Percentiles rank a stretch among this genome's conserved stretches.
phyloP scores from a whole-genome alignment of 1,284 basidiomycete genomes.

The Hemileia vastatrix region DNA sequence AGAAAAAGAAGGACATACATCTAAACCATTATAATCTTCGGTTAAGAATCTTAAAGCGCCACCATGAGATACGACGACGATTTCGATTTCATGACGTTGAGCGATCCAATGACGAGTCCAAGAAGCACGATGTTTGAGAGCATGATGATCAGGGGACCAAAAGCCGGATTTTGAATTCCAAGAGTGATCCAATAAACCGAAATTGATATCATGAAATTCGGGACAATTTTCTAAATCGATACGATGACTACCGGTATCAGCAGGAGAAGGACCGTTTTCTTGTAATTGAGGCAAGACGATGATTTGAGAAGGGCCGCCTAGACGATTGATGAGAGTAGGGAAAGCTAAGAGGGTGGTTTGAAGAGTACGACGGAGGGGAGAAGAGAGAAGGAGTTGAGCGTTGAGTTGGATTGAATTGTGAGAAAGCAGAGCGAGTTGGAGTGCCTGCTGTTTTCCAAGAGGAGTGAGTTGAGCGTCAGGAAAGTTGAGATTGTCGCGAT shows the following conservation, averaged over 20 bases:
- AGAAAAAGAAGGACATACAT: slow-evolving; percentile 6
- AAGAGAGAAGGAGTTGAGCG: slow-evolving; percentile 12
- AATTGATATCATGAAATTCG: slow-evolving; percentile 19
- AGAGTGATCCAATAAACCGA: slow-evolving; percentile 4
- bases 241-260: slow-evolving; percentile 19
- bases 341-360: slow-evolving; percentile 13
- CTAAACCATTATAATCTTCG: slow-evolving; percentile 13
- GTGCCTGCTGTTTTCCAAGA: slow-evolving; percentile 13
- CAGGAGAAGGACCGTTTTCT: slow-evolving; percentile 13
- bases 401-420: not conserved
- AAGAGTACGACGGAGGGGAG: slow-evolving; percentile 11
- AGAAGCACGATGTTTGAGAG: slow-evolving; percentile 10
- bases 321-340: not conserved
- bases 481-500: slow-evolving; percentile 20
- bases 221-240: not conserved
- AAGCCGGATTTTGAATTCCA: slow-evolving; percentile 22
- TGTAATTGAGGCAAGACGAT: slow-evolving; percentile 11
- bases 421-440: not conserved
- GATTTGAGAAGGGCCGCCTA: slow-evolving; percentile 15
- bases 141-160: slow-evolving; percentile 8
- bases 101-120: slow-evolving; percentile 19
- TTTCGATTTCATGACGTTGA: slow-evolving; percentile 13
- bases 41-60: slow-evolving; percentile 12
- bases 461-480: slow-evolving; percentile 14
- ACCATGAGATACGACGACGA: slow-evolving; percentile 20